Conservation (phyloP, 306 rosid genomes). For the Delonix regia region DNA sequence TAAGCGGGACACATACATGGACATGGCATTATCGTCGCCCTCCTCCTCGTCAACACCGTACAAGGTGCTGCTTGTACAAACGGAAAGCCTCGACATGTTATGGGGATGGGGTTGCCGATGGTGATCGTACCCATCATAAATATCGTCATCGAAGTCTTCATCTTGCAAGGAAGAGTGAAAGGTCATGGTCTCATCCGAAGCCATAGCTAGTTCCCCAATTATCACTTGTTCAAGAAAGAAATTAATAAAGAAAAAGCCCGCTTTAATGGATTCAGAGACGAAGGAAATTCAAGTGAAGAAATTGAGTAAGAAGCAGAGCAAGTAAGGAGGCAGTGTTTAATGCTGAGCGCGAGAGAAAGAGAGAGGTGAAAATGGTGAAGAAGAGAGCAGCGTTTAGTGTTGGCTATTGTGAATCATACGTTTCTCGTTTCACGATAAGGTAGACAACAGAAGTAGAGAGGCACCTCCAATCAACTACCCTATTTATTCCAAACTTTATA, state of each 20-base stretch:
- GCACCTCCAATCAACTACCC: slow-evolving; percentile 36
- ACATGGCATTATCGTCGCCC: background rate
- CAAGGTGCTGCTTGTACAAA: background rate
- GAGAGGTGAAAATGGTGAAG: background rate
- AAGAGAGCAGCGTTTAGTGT: slow-evolving; percentile 14
- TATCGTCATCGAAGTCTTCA: background rate
- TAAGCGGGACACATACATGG: background rate
- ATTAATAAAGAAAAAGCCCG: background rate
- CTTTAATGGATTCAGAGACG: background rate
- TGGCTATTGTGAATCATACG: slow-evolving; percentile 45
- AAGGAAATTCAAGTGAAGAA: too few relatives aligned
- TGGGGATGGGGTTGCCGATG: slow-evolving; percentile 1
- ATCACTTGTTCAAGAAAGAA: background rate
- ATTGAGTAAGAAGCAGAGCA: background rate
- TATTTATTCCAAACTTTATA: slow-evolving; percentile 41
- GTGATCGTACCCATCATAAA: background rate
- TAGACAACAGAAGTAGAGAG: background rate
- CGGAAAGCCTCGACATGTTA: slow-evolving; percentile 8
- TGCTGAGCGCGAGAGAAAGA: background rate
- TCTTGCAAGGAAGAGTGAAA: slow-evolving; percentile 50
- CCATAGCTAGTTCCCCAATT: slow-evolving; percentile 36
- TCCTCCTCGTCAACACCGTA: background rate
- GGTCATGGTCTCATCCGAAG: slow-evolving; percentile 57
- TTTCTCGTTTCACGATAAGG: slow-evolving; percentile 45
- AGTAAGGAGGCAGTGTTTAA: background rate